Evolutionary conservation across 2,329 filamentous ascomycete species (phyloP), one percentile per base, ranked within the genome.

Genomic region (Intubia oerlemansii): DNA sequence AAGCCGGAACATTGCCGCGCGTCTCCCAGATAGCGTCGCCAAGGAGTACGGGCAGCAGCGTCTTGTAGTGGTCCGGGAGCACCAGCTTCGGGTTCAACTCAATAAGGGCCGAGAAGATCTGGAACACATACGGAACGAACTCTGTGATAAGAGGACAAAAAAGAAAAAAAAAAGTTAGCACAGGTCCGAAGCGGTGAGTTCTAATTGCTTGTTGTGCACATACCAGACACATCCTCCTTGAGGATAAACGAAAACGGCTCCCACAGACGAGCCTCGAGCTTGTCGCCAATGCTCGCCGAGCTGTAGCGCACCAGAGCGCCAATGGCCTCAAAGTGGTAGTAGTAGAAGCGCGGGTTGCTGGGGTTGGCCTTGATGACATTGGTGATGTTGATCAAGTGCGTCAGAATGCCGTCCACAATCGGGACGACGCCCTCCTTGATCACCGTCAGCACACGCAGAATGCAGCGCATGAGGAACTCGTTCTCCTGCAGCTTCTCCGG

Each of bases 401-500:
- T 65, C 30, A 95, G 56, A n/a, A 91, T 68, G 39, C 63, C 66
- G 40, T 92, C 80, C 5, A 75, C 61, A 27, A 88, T 70, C 2
- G 71, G 62, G 3, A 72, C 52, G 10, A 85, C 68, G 17, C 71
- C 77, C 27, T 92, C 84, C 46, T 76, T 79, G 49, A 95, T 77
- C 37, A 95, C 84, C 38, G 98, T 82, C 35, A 98, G 59, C 10
- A 98, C 85, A 41, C 88, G 70, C 88, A 98, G 98, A 32, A 93
- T 81, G 43, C 88, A 98, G 42, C 82, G 79, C 84, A 98, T 95
- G 44, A 98, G 51, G 49, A 95, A 98, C 47, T 98, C 88, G 45
- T 98, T 98, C 52, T 98, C 88, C 46, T 98, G 88, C 36, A 98
- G 71, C 59, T 95, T 98, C 38, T 85, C 70, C 1, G 90, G 76